Base-by-base conservation (phyloP, 164 flowering plant genomes). In the Macadamia tetraphylla region DNA sequence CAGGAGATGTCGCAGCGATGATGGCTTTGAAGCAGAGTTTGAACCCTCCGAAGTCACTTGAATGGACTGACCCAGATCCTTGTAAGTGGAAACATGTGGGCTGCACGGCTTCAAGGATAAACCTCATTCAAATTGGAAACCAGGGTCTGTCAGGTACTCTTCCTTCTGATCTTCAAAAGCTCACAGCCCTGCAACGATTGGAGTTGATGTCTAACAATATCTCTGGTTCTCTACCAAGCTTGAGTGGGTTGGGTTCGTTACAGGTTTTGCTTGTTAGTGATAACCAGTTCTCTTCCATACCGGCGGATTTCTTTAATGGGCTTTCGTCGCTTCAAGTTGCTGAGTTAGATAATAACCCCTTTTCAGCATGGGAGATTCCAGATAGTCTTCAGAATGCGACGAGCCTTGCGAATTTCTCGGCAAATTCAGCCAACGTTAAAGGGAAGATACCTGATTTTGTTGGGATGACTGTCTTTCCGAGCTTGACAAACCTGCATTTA, bases 381-480 rank as follows among this genome's bases (percentile, higher is more conserved):
- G 79, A 74, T 3, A 77, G 84, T 58, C 76, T 95, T 14, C 67
- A 29, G 30, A 69, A 72, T 61, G 86, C 88, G 42, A 64, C 94
- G 3, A 29, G 77, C 1, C 79, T 95, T 35, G 87, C 83, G 71
- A 94, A 88, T 60, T 90, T 92, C 81, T 95, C 99, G 0, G 99
- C 99, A 9, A 88, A 87, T 67, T 76, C 84, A 0, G 95, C 89
- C 1, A 88, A 88, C 52, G 48, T 94, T 14, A 69, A 72, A 9
- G 97, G 98, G 0, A 65, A 63, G 14, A 74, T 94, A 12, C 98
- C 99, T 1, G 84, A 64, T 2, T 85, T 90, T 71, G 76, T 92
- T 14, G 81, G 83, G 29, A 71, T 79, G 9, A 14, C 53, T 3
- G 48, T 18, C 40, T 89, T 92, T 67, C 88, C 92, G 42, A 77